Evolutionary conservation across 331 rosid genomes (phyloP).

Genomic region (Rhamnella rubrinervis): DNA sequence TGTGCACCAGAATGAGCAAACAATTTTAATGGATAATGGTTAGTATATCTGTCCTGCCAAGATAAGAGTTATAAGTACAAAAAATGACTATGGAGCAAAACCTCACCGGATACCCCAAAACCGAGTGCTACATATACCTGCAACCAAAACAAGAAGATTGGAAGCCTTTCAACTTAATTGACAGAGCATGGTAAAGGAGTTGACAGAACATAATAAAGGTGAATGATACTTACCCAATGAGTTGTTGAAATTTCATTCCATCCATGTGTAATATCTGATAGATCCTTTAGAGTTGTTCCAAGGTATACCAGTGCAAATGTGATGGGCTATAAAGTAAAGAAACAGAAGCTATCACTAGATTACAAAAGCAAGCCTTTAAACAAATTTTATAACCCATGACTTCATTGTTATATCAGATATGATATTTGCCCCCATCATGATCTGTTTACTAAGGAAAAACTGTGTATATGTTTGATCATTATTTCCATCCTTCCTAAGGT

Average conservation of each 20-base stretch:
- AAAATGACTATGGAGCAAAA: not conserved
- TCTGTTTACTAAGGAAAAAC: no score
- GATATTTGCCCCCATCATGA: no score
- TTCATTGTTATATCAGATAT: no score
- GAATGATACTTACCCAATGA: slow-evolving; percentile 43
- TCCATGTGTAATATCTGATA: slow-evolving; percentile 52
- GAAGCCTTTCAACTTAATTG: not conserved
- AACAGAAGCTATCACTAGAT: slow-evolving; percentile 1
- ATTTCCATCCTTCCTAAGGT: no score
- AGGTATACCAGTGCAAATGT: slow-evolving; percentile 51
- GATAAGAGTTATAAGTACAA: not conserved
- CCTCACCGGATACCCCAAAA: slow-evolving; percentile 44
- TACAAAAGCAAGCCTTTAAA: no score
- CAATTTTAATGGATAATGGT: not conserved
- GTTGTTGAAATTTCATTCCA: slow-evolving; percentile 57
- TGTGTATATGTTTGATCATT: no score
- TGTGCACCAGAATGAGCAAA: slow-evolving; percentile 3
- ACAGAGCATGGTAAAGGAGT: not conserved
- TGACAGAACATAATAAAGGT: not conserved
- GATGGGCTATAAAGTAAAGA: slow-evolving; percentile 41
- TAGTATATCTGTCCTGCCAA: no score
- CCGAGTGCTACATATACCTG: slow-evolving; percentile 36
- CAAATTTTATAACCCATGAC: no score
- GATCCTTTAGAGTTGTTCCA: slow-evolving; percentile 58
- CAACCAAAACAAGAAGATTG: not conserved